Conservation (phyloP, 768 basidiomycete genomes). For the Boletus reticulatus region DNA sequence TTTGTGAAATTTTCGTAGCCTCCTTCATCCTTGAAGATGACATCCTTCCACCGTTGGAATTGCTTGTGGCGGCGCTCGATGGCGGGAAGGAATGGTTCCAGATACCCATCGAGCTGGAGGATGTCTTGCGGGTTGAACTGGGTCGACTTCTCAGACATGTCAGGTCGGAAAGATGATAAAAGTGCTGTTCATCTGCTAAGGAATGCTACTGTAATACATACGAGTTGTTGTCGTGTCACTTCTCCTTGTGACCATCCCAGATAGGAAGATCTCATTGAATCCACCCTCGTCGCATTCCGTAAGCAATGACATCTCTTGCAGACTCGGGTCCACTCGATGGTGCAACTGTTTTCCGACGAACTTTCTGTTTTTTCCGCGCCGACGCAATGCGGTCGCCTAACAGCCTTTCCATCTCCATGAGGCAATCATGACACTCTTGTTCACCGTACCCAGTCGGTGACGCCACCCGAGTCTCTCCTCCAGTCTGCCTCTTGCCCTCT, state of each 20-base stretch:
- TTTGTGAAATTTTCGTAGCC: constrained; percentile 70
- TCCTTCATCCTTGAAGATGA: constrained; percentile 75
- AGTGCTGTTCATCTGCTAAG: constrained; percentile 1
- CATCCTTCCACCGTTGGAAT: constrained; percentile 74
- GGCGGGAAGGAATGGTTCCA: constrained; percentile 67
- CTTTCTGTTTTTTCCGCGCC: constrained; percentile 31
- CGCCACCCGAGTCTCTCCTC: constrained; percentile 11
- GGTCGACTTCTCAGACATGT: constrained; percentile 42
- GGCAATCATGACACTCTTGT: constrained; percentile 64
- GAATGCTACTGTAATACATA: too few relatives aligned
- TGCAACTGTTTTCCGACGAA: constrained; percentile 34
- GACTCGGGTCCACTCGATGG: constrained; percentile 29
- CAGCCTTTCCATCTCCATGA: constrained; percentile 63
- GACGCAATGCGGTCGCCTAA: constrained; percentile 46
- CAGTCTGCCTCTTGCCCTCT: constrained; percentile 36
- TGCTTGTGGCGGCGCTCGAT: constrained; percentile 67
- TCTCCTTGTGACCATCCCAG: constrained; percentile 1
- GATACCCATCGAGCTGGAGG: constrained; percentile 65
- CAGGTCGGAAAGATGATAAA: constrained; percentile 4
- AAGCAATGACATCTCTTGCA: constrained; percentile 61
- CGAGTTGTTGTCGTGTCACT: neutral
- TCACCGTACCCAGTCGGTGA: constrained; percentile 50
- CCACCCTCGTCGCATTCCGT: constrained; percentile 65
- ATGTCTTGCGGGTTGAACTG: constrained; percentile 56
- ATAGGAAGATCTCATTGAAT: constrained; percentile 34